These are phyloP conservation scores for Colletotrichum horii DNA, from an alignment of 2,329 filamentous ascomycete species.

Conservation along the genomic window DNA sequence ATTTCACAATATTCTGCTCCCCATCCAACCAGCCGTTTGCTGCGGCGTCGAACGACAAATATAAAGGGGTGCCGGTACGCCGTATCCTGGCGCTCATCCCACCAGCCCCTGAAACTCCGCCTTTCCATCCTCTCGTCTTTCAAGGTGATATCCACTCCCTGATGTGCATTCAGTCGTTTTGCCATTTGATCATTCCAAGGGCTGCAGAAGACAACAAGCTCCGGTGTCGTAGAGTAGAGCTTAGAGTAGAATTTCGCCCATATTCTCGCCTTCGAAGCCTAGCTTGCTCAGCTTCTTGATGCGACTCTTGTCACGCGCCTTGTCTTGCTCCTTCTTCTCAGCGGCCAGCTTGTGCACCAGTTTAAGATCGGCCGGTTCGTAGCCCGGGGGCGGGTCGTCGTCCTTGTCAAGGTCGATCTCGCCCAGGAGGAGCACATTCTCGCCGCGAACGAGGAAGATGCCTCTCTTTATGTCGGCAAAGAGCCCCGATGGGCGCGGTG, in stretches of 20 bases:
- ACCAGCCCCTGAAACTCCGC: constrained; percentile 1
- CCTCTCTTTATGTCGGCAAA: constrained; percentile 88
- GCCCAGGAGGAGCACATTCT: constrained; percentile 94
- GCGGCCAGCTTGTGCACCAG: constrained; percentile 77
- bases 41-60: neutral
- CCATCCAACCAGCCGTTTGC: constrained; percentile 27
- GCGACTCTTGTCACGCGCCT: constrained; percentile 74
- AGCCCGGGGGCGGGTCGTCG: constrained; percentile 79
- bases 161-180: constrained; percentile 12
- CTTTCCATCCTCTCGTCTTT: neutral
- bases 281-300: constrained; percentile 74
- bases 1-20: constrained; percentile 71
- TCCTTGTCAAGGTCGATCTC: constrained; percentile 98
- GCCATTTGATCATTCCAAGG: constrained; percentile 12
- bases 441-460: constrained; percentile 89
- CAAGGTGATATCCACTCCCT: constrained; percentile 14
- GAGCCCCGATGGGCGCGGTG: constrained; percentile 50
- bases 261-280: constrained; percentile 88
- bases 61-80: neutral
- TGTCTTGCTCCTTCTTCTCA: constrained; percentile 71
- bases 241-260: constrained; percentile 76
- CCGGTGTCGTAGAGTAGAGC: neutral
- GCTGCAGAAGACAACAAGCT: neutral
- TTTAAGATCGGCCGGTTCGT: constrained; percentile 68
- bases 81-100: neutral